Evolutionary conservation across 2,329 filamentous ascomycete species (phyloP), one percentile per base, ranked within the genome.

Genomic region (Penicillium paneum): DNA sequence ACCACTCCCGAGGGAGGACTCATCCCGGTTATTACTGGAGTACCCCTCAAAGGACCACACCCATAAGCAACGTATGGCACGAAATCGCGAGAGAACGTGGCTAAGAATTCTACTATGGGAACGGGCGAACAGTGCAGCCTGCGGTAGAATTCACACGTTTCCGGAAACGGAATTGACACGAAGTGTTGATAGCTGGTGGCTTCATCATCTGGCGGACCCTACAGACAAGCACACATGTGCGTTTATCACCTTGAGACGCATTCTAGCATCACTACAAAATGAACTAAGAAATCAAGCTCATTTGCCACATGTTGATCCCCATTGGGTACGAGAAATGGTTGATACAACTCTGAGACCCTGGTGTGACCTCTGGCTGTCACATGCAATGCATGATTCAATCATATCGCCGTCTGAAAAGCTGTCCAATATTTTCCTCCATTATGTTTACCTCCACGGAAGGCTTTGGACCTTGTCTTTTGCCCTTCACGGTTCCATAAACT

Each of bases 51-150:
- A 57, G 35, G 44, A 56, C 13, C 19, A 19, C 5, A 36, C 17
- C 5, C 43, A 63, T 15, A 8, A 39, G 3, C 58, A 63, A 29
- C 54, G 64, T 13, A 45, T 64, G 4, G 46, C 56, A 6, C 64
- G 67, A 5, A 70, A 70, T 49, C 54, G 61, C 8, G 67, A 71
- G 55, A 56, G 67, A 40, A 71, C 67, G 0, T 71, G 67, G 68
- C 43, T 71, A 12, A 54, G 66, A 11, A 71, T 71, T 21, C 53
- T 69, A 0, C 50, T 69, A 8, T 70, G 68, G 67, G 67, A 70
- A 15, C 52, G 67, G 42, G 68, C 67, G 1, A 69, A 68, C 29
- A 68, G 66, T 47, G 66, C 67, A 3, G 65, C 66, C 0, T 59
- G 60, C 43, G 66, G 67, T 12, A 60, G 65, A 21, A 60, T 63